Base-by-base conservation (phyloP, 2,329 filamentous ascomycete species). In the Mycosphaerelloides madeirae region DNA sequence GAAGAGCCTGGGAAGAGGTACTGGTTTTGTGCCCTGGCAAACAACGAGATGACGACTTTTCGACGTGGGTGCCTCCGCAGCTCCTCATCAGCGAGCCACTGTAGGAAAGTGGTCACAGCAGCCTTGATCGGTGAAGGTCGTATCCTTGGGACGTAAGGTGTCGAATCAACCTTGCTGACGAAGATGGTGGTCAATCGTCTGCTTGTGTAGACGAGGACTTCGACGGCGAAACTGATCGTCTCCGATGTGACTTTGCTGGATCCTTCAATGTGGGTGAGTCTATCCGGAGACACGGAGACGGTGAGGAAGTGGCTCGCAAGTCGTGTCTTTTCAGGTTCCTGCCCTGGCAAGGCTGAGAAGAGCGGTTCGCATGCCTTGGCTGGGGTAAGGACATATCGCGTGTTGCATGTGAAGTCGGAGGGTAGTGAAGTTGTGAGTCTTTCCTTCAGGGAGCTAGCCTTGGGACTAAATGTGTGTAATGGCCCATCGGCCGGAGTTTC, bases 121-220 rank as follows among this genome's bases (percentile, higher is more conserved):
- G 81, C 75, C 50, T 85, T 81, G 38, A 95, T 77, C 0, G 88
- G 88, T 3, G 87, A 93, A 0, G 79, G 73, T 0, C 76, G 72
- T n/a, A 78, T 74, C 54, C 71, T 77, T 13, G 82, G 78, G 8
- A 96, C 70, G 62, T 88, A 94, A 18, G 94, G 93, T 0, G 91
- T 96, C 8, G 93, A 96, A 69, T 98, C 93, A 38, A 93, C 93
- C 68, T 98, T 98, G 52, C 90, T 91, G 18, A 98, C 84, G 64
- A 98, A 98, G 42, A 97, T 77, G 3, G 87, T 96, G 1, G 85
- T 95, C 18, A 88, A 78, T 56, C 79, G 78, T 35, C 79, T 78
- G 0, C 90, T 95, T 0, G 68, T 85, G 68, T 94, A 98, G 48
- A 98, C 78, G 57, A 93, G 76, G 40, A 96, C 75, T 64, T 98